phyloP scores from a whole-genome alignment of 495 filamentous ascomycete species.

The Neurospora discreta region DNA sequence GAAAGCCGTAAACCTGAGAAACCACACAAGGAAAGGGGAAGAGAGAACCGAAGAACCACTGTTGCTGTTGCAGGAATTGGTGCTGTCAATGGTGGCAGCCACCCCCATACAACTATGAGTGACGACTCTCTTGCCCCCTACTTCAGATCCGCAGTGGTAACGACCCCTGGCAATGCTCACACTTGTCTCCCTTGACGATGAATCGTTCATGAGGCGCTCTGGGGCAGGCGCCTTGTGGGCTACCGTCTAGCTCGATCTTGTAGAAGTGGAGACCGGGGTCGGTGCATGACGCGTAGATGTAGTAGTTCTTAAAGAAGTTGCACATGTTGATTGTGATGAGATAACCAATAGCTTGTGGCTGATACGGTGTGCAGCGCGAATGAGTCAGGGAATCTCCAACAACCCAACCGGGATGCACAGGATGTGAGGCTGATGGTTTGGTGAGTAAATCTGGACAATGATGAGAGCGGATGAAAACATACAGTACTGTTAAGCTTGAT shows the following conservation, averaged over 20 bases:
- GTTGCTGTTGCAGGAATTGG: not conserved
- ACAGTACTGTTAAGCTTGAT: not conserved
- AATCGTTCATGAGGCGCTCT: conserved; percentile 65
- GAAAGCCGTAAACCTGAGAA: not conserved
- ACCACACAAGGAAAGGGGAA: not conserved
- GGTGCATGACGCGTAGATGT: conserved; percentile 60
- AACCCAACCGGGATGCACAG: not conserved
- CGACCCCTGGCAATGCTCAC: not conserved
- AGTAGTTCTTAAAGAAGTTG: conserved; percentile 66
- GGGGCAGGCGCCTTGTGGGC: conserved; percentile 47
- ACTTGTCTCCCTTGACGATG: conserved; percentile 34
- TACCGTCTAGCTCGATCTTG: conserved; percentile 52
- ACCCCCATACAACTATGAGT: not conserved
- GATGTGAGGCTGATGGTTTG: not conserved
- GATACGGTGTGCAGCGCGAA: not conserved
- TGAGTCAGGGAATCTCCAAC: not conserved
- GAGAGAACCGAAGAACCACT: not conserved
- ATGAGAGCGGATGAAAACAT: not conserved
- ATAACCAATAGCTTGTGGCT: not conserved
- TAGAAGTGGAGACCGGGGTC: conserved; percentile 60
- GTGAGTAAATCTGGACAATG: not conserved
- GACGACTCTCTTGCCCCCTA: conserved; percentile 3
- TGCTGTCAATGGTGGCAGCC: not conserved
- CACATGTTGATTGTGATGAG: conserved; percentile 45
- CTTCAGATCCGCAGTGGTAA: not conserved